phyloP scores from a whole-genome alignment of 345 rosid species.

The Dimocarpus longan region DNA sequence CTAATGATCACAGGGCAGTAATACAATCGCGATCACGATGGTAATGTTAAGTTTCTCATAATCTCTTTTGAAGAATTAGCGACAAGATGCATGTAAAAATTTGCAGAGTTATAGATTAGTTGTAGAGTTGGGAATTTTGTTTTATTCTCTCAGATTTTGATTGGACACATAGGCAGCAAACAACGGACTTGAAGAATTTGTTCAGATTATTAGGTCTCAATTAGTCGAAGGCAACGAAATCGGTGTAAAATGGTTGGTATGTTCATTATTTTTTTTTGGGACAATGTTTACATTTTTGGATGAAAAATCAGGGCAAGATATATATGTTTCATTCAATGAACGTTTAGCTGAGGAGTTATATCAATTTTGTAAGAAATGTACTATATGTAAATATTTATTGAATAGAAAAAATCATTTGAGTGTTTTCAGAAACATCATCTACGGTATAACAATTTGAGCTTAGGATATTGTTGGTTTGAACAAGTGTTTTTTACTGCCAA shows the following conservation, averaged over 20 bases:
- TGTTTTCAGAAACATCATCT: neutral
- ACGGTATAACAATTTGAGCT: no score
- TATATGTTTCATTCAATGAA: constrained; percentile 9
- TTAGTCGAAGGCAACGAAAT: neutral
- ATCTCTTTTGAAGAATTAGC: neutral
- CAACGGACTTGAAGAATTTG: neutral
- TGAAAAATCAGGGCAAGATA: neutral
- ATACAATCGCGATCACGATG: neutral
- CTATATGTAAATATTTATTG: constrained; percentile 9
- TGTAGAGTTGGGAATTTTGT: neutral
- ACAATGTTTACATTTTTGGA: neutral
- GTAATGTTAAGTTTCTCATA: neutral
- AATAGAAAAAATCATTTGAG: neutral
- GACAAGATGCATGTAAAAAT: neutral
- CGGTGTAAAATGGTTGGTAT: constrained; percentile 4
- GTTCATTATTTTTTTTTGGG: neutral
- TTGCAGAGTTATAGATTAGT: neutral
- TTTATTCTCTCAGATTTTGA: neutral
- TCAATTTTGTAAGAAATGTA: constrained; percentile 20
- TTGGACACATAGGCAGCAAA: neutral
- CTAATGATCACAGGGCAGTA: neutral
- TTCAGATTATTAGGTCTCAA: neutral
- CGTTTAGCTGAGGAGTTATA: neutral
- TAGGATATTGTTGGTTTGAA: no score
- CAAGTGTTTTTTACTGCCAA: no score